Base-by-base conservation (phyloP, 345 rosid genomes). In the Hibiscus trionum region DNA sequence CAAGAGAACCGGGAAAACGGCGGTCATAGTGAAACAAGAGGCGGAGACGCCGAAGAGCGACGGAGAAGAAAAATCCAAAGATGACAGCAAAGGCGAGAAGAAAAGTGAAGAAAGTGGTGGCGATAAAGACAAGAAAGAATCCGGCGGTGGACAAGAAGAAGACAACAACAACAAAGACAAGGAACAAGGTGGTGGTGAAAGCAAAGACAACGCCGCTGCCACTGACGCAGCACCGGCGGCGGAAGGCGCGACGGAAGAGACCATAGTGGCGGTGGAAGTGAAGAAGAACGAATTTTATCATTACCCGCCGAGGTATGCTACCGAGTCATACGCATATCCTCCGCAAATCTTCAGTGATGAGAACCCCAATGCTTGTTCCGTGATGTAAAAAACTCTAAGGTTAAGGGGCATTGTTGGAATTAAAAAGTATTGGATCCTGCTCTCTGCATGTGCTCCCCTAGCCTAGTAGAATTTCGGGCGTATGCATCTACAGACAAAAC, bases 1-100 rank as follows among this genome's bases (percentile, higher is more conserved):
- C 84, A 96, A 85, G 72, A 82, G 86, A 73, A 88, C 97, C 1
- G 93, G 98, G 7, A 96, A 91, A 83, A 93, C 87, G 10, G 97
- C 96, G 2, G 81, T 61, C 29, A 82, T 93, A 49, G 88, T 86
- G 76, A 87, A 84, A 69, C 81, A 82, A 21, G 93, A 88, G 52
- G 84, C 90, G 10, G 88, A 80, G 73, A 4, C 29, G 14, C 80
- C 58, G 8, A 17, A 80, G 69, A 82, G 77, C 31, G 82, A 78
- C n/a, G 87, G 81, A n/a, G 83, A 83, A 8, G 70, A 80, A 53
- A 85, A 79, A 50, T 72, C 79, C 31, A 82, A 84, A 69, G 88
- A 83, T 27, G 80, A 61, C 72, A 80, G 84, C 75, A 80, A 87
- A 39, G 83, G 78, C 63, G 81, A 77, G 3, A 82, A 72, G 11